These are phyloP conservation scores for Rhizoctonia solani DNA, from an alignment of 1,284 basidiomycete species.

Conservation along the genomic window DNA sequence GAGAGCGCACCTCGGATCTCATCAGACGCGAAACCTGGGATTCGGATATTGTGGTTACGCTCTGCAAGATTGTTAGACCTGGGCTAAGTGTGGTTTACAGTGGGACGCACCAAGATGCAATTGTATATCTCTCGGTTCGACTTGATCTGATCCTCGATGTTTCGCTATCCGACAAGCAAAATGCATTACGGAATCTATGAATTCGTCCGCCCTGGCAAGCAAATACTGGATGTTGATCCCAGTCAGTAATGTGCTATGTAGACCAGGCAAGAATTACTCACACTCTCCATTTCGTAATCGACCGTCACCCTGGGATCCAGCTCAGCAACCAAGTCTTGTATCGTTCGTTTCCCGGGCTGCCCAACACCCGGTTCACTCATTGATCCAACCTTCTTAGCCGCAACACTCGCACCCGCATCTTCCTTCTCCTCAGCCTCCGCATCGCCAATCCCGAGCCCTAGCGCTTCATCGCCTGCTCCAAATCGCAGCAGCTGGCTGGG, in stretches of 20 bases:
- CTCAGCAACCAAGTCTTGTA: constrained; percentile 89
- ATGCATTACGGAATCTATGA: constrained; percentile 93
- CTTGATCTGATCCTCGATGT: constrained; percentile 83
- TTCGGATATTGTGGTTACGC: constrained; percentile 45
- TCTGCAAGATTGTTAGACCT: constrained; percentile 36
- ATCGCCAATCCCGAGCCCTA: constrained; percentile 31
- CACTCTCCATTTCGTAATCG: constrained; percentile 89
- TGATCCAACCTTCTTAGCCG: constrained; percentile 16
- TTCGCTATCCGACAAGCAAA: constrained; percentile 92
- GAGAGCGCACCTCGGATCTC: constrained; percentile 42
- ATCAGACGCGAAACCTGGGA: constrained; percentile 46
- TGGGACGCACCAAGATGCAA: constrained; percentile 78
- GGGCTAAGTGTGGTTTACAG: neutral
- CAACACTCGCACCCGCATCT: constrained; percentile 13
- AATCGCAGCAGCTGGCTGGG: constrained; percentile 25
- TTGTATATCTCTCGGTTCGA: constrained; percentile 94
- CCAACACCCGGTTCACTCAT: constrained; percentile 14
- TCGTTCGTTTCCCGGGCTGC: constrained; percentile 33
- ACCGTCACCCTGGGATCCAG: constrained; percentile 89
- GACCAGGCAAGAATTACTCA: constrained; percentile 49
- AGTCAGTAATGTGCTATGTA: neutral
- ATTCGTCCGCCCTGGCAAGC: constrained; percentile 92
- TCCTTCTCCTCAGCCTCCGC: constrained; percentile 31
- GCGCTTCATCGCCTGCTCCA: constrained; percentile 32
- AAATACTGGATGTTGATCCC: constrained; percentile 61